Percentiles rank a stretch among this genome's conserved stretches.
phyloP scores from a whole-genome alignment of 1,284 basidiomycete genomes.

The Lignosus rhinocerotis region DNA sequence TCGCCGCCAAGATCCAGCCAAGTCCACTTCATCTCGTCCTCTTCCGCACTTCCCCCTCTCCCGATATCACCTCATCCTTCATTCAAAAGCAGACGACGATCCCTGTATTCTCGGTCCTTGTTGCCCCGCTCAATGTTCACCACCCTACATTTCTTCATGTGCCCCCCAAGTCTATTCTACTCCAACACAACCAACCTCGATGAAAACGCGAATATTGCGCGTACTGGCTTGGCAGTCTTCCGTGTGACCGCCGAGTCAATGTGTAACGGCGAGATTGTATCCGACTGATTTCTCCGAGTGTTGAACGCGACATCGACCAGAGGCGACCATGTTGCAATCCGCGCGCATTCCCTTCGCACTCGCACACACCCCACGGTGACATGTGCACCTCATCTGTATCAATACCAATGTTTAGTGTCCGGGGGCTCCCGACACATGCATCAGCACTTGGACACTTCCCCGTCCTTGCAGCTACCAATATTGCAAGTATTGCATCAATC shows the following conservation, averaged over 20 bases:
- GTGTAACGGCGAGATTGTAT: neutral
- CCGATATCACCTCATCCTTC: neutral
- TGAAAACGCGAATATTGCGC: constrained; percentile 6
- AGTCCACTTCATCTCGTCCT: constrained; percentile 15
- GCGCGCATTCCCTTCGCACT: no score
- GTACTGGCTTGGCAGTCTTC: constrained; percentile 1
- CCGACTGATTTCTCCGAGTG: neutral
- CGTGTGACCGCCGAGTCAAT: no score
- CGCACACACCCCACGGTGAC: no score
- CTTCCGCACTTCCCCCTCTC: constrained; percentile 20
- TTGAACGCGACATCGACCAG: neutral
- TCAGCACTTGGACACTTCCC: no score
- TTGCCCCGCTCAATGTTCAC: neutral
- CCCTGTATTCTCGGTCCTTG: neutral
- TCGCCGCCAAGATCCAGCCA: constrained; percentile 26
- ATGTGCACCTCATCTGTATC: no score
- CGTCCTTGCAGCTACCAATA: no score
- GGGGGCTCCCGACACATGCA: no score
- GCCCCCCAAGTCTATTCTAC: neutral
- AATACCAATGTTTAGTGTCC: no score
- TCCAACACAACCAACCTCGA: neutral
- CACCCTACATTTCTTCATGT: neutral
- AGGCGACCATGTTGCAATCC: neutral
- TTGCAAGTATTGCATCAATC: no score
- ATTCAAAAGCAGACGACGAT: neutral